Percentiles rank a stretch among this genome's conserved stretches.
Conservation (phyloP, 768 basidiomycete species). For the Russula abietina region DNA sequence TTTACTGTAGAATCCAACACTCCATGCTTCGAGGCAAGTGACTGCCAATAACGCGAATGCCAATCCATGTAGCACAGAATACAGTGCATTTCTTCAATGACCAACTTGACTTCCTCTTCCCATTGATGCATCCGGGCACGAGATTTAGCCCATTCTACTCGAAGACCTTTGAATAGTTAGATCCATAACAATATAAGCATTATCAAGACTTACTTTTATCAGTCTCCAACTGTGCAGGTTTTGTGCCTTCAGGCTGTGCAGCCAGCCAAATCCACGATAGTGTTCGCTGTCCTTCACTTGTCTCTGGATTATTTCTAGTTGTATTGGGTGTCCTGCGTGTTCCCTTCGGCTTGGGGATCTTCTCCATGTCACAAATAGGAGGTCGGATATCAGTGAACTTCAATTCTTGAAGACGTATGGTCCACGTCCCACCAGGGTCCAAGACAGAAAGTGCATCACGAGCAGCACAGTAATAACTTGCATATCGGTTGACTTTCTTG, state of each 20-base stretch:
- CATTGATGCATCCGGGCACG: not conserved
- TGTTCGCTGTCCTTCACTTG: not conserved
- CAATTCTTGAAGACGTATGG: not conserved
- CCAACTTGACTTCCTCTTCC: not conserved
- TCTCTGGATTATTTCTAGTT: not conserved
- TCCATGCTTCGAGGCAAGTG: not conserved
- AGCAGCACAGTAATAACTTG: not conserved
- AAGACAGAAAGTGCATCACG: not conserved
- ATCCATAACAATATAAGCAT: not conserved
- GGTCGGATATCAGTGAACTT: conserved; percentile 1
- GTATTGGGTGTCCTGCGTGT: not conserved
- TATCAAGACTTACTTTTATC: not conserved
- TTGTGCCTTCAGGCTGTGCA: not conserved
- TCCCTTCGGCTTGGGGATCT: not conserved
- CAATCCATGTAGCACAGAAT: not conserved
- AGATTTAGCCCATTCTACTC: not conserved
- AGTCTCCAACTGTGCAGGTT: not conserved
- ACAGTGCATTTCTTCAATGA: not conserved
- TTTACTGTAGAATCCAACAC: not conserved
- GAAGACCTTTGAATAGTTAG: not conserved
- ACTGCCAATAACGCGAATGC: not conserved
- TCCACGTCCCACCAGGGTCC: not conserved
- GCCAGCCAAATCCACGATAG: not conserved
- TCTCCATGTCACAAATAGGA: not conserved
- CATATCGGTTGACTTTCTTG: not conserved